These are phyloP conservation scores for Sclerotinia subarctica DNA, from an alignment of 2,329 filamentous ascomycete species.

Conservation along the genomic window DNA sequence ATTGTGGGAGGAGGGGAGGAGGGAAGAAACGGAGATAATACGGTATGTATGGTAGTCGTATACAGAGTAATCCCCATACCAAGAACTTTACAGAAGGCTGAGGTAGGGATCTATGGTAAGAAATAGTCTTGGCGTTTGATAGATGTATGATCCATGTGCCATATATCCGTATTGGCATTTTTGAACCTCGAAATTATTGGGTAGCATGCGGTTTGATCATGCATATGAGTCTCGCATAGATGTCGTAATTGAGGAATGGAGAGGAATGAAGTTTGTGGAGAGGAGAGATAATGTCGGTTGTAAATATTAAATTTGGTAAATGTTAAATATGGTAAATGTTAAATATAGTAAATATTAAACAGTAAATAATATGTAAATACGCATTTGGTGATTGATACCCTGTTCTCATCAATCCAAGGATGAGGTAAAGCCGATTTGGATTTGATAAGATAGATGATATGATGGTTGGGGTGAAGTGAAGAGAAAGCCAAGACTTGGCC, in stretches of 20 bases:
- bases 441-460: too few species aligned
- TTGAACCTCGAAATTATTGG: neutral
- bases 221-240: neutral
- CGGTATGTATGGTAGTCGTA: too few species aligned
- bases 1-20: neutral
- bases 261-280: neutral
- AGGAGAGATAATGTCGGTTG: too few species aligned
- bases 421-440: neutral
- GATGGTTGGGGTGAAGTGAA: neutral
- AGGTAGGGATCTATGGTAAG: neutral
- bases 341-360: too few species aligned
- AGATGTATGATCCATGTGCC: neutral
- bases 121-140: neutral
- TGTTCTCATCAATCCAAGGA: neutral
- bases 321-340: too few species aligned
- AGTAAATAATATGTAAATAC: neutral
- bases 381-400: neutral
- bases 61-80: too few species aligned
- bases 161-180: constrained; percentile 14
- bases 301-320: too few species aligned
- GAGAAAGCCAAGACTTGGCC: neutral
- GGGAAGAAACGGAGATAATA: too few species aligned
- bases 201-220: neutral
- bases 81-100: neutral
- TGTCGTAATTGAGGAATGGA: neutral